Base-by-base conservation (phyloP, 768 basidiomycete genomes). In the Paxillus ammoniavirescens region DNA sequence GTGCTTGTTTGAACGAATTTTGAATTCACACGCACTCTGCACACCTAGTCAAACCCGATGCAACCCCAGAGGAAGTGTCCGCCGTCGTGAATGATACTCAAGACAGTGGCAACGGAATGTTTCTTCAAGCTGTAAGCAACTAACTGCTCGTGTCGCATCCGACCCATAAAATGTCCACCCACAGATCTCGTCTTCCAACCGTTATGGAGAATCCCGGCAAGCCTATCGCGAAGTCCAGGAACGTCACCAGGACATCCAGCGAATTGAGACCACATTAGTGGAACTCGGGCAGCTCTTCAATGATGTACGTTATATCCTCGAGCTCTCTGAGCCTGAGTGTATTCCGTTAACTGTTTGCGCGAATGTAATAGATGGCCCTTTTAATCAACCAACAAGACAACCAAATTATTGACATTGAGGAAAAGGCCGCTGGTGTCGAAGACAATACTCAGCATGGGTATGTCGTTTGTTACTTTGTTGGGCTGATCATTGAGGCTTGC, bases 141-240 rank as follows among this genome's bases (percentile, higher is more conserved):
- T 31, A 10, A 28, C 42, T 15, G 13, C 5, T 49, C 9, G 30
- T 23, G 17, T 36, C 35, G 31, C 18, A 3, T 26, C 21, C 37
- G n/a, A 38, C 47, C 49, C 28, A 17, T 43, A 35, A 48, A 45
- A n/a, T 18, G 3, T 0, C 10, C 48, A 28, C 37, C 7, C 33
- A 8, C 56, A 92, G 91, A 75, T 94, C 42, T 79, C 87, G 40
- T 77, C 77, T 28, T 89, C 90, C n/a, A 84, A 82, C 47, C 82
- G 84, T n/a, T 92, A 91, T 68, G 90, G 86, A 31, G 88, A 91
- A 59, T 86, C 91, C 14, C 77, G 91, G 44, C 80, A 81, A 42
- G 93, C 90, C 0, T 92, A 87, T 68, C 80, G 83, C 47, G 94
- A 97, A 71, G 93, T 94, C 0, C 94, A 95, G 66, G 84, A 89